Percentiles rank a stretch among this genome's conserved stretches.
Evolutionary conservation across 2,329 filamentous ascomycete genomes (phyloP).

Genomic region (Penicillium aurantiogriseum): DNA sequence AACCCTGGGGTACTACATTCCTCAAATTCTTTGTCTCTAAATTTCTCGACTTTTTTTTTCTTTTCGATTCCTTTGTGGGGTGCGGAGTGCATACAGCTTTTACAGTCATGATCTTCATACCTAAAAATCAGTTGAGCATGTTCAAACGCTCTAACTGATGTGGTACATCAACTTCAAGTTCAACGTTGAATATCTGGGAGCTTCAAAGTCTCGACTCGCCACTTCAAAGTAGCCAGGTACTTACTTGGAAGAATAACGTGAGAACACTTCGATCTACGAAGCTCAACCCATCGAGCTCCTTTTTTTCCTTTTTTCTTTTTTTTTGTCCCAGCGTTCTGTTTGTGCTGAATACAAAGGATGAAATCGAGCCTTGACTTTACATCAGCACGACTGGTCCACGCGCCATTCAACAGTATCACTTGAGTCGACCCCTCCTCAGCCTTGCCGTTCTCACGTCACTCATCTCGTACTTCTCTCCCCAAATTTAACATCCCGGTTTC

Average conservation of each 20-base stretch:
- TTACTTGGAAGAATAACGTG: not conserved
- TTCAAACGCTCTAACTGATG: not conserved
- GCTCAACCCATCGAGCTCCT: not conserved
- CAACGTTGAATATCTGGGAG: not conserved
- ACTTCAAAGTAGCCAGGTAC: not conserved
- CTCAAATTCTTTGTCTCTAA: not conserved
- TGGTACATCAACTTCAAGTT: not conserved
- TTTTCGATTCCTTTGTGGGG: not conserved
- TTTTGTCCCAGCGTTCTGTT: not conserved
- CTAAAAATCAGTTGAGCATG: not conserved
- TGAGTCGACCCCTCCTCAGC: not conserved
- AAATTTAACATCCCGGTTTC: not conserved
- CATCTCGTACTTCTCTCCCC: not conserved
- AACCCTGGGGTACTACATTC: slow-evolving; percentile 5
- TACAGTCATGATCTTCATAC: not conserved
- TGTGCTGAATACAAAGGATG: slow-evolving; percentile 6
- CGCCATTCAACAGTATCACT: not conserved
- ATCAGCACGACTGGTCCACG: not conserved
- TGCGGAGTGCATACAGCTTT: not conserved
- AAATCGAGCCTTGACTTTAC: not conserved
- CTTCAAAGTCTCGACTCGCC: not conserved
- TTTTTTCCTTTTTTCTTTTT: not conserved
- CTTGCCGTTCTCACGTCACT: not conserved
- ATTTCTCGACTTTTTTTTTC: not conserved
- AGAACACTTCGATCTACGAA: no score